These are phyloP conservation scores for Chaetomium sp. DNA, from an alignment of 2,329 filamentous ascomycete species.

Conservation along the genomic window DNA sequence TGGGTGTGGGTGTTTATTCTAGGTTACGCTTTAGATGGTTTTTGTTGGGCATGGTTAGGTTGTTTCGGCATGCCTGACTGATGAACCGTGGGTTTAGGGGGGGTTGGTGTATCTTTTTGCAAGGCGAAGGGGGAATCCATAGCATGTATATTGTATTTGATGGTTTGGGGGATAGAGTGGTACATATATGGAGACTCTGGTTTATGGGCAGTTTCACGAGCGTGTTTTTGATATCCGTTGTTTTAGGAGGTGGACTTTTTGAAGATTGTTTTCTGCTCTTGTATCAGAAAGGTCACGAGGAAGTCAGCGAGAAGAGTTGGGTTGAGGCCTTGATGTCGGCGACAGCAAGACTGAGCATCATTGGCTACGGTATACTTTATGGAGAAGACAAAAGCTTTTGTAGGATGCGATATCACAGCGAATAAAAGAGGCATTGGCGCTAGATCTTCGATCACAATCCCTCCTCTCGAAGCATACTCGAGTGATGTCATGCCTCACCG, in stretches of 20 bases:
- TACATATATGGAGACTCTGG: background rate
- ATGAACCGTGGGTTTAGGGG: background rate
- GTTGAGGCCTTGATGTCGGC: too few relatives aligned
- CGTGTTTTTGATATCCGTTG: background rate
- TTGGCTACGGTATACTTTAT: background rate
- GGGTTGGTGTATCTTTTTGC: conserved; percentile 3
- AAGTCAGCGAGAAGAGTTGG: too few relatives aligned
- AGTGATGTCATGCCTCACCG: conserved; percentile 7
- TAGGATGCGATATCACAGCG: background rate
- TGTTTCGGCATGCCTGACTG: background rate
- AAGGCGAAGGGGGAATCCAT: conserved; percentile 1
- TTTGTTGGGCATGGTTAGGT: background rate
- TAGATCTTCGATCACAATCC: background rate
- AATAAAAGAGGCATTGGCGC: background rate
- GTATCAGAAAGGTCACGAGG: background rate
- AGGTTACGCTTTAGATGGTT: background rate
- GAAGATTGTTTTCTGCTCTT: background rate
- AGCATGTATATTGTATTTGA: background rate
- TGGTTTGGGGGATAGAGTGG: background rate
- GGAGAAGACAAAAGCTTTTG: background rate
- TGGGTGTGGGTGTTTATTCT: background rate
- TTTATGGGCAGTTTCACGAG: too few relatives aligned
- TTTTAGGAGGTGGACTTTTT: background rate
- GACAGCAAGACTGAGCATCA: background rate
- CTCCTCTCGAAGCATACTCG: background rate